Base-by-base conservation (phyloP, 202 grass and related monocot species). In the Zizania palustris region DNA sequence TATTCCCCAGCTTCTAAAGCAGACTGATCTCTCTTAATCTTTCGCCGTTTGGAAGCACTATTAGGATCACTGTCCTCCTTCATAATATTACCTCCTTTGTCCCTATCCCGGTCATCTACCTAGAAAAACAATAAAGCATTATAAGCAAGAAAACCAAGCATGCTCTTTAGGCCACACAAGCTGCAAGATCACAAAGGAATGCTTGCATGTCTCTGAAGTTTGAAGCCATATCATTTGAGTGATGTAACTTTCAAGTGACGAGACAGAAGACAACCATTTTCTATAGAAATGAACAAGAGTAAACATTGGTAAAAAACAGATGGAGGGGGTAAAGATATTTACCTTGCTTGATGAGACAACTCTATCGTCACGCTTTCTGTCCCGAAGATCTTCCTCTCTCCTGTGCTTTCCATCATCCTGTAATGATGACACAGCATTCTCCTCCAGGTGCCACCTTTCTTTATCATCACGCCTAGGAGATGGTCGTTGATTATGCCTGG, bases 301-400 rank as follows among this genome's bases (percentile, higher is more conserved):
- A 65, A 38, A 36, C 11, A 36, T 6, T 56, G 35, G 65, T 69
- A 14, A 63, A 10, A 55, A 12, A 61, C 42, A 74, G 22, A 73
- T 15, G 5, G 37, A 77, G 38, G 43, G 4, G 21, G 8, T 50
- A 20, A 78, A 61, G 33, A 72, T 5, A 66, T 69, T 71, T 90
- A 98, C 95, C 95, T 92, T 98, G 59, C 63, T 93, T 40, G 89
- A 90, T 50, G 79, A 76, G 65, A 62, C 69, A 80, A 92, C 95
- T 66, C 91, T 85, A 61, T 98, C 95, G 70, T 98, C 95, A 48
- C 87, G 89, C 40, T 94, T 93, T 84, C 89, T 88, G 82, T 98
- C 91, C 45, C 91, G 77, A 37, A 77, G 76, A 80, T 98, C 95
- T 60, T 94, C 95, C 49, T 94, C 95, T 85, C 87, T 94, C 70